phyloP scores from a whole-genome alignment of 179 eudicot genomes.

The Nepenthes alata region DNA sequence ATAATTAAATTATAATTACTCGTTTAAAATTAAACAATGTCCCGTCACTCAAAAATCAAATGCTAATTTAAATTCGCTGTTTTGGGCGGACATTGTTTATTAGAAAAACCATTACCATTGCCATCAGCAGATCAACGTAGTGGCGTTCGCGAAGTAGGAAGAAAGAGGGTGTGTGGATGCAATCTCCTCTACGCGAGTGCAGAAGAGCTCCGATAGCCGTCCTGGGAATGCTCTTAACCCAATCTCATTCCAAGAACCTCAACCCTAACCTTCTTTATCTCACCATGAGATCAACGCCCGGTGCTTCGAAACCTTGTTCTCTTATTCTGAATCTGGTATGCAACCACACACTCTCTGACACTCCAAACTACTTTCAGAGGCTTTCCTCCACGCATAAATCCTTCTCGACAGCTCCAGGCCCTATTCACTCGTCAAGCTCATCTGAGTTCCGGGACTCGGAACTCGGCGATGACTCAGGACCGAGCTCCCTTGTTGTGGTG shows the following conservation, averaged over 20 bases:
- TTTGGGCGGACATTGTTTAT: no score
- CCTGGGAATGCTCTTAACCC: constrained; percentile 16
- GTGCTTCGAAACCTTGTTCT: constrained; percentile 5
- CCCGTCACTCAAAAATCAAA: no score
- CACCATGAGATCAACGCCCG: constrained; percentile 16
- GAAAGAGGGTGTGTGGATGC: constrained; percentile 9
- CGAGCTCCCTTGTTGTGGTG: constrained; percentile 47
- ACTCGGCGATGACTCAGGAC: constrained; percentile 9
- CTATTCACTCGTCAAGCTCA: constrained; percentile 5
- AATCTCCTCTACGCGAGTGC: constrained; percentile 13
- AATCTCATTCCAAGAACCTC: constrained; percentile 3
- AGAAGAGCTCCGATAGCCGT: constrained; percentile 8
- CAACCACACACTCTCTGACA: constrained; percentile 11
- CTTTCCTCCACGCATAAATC: constrained; percentile 10
- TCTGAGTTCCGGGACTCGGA: constrained; percentile 8
- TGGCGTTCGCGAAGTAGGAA: no score
- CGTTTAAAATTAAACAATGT: no score
- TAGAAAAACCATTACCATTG: no score
- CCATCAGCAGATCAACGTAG: no score
- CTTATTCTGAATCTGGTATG: constrained; percentile 9
- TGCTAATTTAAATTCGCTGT: no score
- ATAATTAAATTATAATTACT: no score
- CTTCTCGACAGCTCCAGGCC: constrained; percentile 13
- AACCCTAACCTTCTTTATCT: constrained; percentile 20
- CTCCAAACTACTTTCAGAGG: constrained; percentile 9